phyloP scores from a whole-genome alignment of 2,329 filamentous ascomycete species.

The Pseudophaeomoniella oleicola region DNA sequence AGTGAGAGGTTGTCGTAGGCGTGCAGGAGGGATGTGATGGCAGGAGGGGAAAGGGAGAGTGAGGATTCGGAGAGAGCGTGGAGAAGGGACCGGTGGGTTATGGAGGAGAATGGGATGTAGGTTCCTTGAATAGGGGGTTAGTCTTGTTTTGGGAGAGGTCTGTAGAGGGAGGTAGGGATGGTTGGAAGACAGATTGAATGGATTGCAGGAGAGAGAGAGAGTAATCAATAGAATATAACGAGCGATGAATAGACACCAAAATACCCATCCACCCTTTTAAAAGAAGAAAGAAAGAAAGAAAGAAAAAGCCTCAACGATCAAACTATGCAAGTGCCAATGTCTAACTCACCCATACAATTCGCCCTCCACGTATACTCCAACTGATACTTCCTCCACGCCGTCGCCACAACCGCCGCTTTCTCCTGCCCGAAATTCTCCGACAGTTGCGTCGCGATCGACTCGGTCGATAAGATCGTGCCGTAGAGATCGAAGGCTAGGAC shows the following conservation, averaged over 20 bases:
- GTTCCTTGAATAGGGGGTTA: conserved; percentile 26
- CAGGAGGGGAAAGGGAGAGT: conserved; percentile 27
- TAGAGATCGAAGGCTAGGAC: conserved; percentile 63
- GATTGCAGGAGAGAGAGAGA: too few species aligned
- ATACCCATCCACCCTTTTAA: too few species aligned
- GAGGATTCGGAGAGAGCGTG: conserved; percentile 49
- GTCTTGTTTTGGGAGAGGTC: background rate
- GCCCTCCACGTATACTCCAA: conserved; percentile 65
- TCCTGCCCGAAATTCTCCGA: conserved; percentile 42
- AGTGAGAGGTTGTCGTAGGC: conserved; percentile 50
- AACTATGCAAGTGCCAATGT: too few species aligned
- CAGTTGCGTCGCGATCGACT: conserved; percentile 49
- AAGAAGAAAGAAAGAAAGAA: too few species aligned
- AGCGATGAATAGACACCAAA: too few species aligned
- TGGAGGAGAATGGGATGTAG: conserved; percentile 47
- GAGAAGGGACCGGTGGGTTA: conserved; percentile 47
- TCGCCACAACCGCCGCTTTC: conserved; percentile 41
- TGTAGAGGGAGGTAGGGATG: too few species aligned
- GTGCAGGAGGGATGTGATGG: conserved; percentile 40
- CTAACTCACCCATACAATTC: conserved; percentile 53
- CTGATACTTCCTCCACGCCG: conserved; percentile 54
- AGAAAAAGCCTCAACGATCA: too few species aligned
- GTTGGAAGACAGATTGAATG: too few species aligned
- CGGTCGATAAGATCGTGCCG: conserved; percentile 58
- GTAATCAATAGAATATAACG: too few species aligned